phyloP scores from a whole-genome alignment of 106 monocot genomes.

The Apostasia shenzhenica region DNA sequence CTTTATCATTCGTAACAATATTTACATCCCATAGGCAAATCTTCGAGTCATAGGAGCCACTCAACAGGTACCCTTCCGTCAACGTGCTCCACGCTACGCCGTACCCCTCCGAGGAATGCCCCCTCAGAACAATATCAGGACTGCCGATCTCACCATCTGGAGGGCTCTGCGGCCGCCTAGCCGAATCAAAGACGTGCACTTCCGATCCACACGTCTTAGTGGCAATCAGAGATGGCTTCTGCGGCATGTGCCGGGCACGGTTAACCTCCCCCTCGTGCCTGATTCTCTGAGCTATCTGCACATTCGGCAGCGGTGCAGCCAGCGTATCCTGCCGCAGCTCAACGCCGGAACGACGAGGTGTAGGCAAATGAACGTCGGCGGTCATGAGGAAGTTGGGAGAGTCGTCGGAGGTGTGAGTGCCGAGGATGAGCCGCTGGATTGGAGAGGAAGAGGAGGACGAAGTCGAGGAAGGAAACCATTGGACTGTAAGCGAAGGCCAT shows the following conservation, averaged over 20 bases:
- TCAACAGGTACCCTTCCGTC: conserved; percentile 75
- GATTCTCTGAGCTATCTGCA: conserved; percentile 31
- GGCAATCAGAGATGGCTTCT: conserved; percentile 50
- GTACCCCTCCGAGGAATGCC: conserved; percentile 76
- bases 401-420: conserved; percentile 84
- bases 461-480: conserved; percentile 48
- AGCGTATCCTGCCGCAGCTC: conserved; percentile 10
- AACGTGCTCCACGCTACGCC: conserved; percentile 73
- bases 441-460: conserved; percentile 7
- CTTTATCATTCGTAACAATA: conserved; percentile 7
- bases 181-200: conserved; percentile 65
- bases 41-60: conserved; percentile 78
- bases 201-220: conserved; percentile 75
- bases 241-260: conserved; percentile 87
- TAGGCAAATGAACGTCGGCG: conserved; percentile 39
- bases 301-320: conserved; percentile 16
- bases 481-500: conserved; percentile 85
- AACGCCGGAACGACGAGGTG: conserved; percentile 5
- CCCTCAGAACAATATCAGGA: conserved; percentile 51
- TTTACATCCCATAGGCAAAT: conserved; percentile 90
- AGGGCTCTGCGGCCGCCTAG: conserved; percentile 5
- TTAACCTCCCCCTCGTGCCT: conserved; percentile 84
- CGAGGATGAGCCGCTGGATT: conserved; percentile 40
- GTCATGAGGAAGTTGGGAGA: conserved; percentile 71
- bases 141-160: conserved; percentile 6